phyloP scores from a whole-genome alignment of 257 asterid genomes.

The Sherardia arvensis region DNA sequence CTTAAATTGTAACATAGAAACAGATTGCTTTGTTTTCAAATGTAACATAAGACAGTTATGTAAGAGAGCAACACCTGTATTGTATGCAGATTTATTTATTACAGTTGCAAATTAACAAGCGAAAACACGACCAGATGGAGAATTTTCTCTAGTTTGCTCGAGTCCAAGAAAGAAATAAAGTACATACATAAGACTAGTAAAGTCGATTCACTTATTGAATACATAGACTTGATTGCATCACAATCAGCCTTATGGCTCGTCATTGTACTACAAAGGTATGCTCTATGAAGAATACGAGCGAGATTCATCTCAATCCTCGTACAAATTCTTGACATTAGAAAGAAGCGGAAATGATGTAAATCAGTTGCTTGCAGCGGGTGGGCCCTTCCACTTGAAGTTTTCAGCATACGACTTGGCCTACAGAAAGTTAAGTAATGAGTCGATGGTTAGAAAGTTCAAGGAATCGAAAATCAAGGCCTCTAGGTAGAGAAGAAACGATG shows the following conservation, averaged over 20 bases:
- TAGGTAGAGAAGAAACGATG: not conserved
- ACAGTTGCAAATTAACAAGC: not conserved
- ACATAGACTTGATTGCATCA: not conserved
- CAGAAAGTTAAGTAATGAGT: conserved; percentile 3
- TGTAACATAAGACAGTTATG: not conserved
- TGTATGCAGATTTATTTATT: too few species aligned
- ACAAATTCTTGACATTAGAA: conserved; percentile 1
- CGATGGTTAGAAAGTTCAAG: conserved; percentile 1
- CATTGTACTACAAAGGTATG: not conserved
- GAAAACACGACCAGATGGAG: not conserved
- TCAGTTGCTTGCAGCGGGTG: conserved; percentile 44
- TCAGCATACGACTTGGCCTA: conserved; percentile 85
- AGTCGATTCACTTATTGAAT: conserved; percentile 11
- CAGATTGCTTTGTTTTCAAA: too few species aligned
- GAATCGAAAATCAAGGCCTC: not conserved
- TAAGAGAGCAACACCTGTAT: too few species aligned
- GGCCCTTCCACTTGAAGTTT: conserved; percentile 97
- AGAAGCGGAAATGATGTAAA: conserved; percentile 4
- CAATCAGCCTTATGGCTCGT: not conserved
- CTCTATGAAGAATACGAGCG: conserved; percentile 1
- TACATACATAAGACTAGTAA: not conserved
- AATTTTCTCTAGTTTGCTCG: not conserved
- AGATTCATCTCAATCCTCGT: conserved; percentile 1
- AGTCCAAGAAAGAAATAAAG: not conserved
- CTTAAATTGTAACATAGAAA: too few species aligned